phyloP scores from a whole-genome alignment of 352 stramenopile species.

The Phytophthora pinifolia region DNA sequence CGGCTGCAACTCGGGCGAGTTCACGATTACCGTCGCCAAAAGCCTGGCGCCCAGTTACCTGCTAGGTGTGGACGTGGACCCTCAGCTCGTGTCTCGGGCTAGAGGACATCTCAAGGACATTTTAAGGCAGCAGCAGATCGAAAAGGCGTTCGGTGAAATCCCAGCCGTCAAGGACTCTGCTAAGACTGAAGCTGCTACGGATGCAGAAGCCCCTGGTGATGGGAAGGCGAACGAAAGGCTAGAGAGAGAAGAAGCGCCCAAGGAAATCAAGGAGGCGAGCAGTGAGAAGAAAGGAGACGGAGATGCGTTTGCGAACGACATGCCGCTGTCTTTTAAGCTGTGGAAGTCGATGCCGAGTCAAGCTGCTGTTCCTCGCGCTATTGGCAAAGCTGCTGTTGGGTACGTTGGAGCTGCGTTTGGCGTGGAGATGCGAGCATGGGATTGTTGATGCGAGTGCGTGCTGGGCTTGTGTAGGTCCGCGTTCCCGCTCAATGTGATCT shows the following conservation, averaged over 20 bases:
- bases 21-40: conserved; percentile 73
- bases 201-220: conserved; percentile 4
- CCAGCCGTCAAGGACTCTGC: conserved; percentile 12
- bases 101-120: conserved; percentile 64
- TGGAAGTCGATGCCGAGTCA: conserved; percentile 55
- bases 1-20: conserved; percentile 80
- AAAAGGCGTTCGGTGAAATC: conserved; percentile 57
- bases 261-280: conserved; percentile 2
- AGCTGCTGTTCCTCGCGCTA: conserved; percentile 32
- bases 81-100: conserved; percentile 59
- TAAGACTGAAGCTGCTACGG: neutral
- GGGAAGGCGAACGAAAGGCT: conserved; percentile 3
- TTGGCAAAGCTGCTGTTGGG: conserved; percentile 56
- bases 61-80: conserved; percentile 74
- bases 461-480: conserved; percentile 26
- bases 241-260: neutral
- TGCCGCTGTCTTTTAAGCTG: conserved; percentile 66
- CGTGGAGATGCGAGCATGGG: too few relatives aligned
- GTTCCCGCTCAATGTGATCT: conserved; percentile 82
- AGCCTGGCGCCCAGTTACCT: conserved; percentile 54
- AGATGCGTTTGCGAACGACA: conserved; percentile 43
- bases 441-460: neutral
- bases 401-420: conserved; percentile 28
- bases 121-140: conserved; percentile 55
- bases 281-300: conserved; percentile 5